Conservation (phyloP, 2,329 filamentous ascomycete genomes). For the Aspergillus novofumigatus region DNA sequence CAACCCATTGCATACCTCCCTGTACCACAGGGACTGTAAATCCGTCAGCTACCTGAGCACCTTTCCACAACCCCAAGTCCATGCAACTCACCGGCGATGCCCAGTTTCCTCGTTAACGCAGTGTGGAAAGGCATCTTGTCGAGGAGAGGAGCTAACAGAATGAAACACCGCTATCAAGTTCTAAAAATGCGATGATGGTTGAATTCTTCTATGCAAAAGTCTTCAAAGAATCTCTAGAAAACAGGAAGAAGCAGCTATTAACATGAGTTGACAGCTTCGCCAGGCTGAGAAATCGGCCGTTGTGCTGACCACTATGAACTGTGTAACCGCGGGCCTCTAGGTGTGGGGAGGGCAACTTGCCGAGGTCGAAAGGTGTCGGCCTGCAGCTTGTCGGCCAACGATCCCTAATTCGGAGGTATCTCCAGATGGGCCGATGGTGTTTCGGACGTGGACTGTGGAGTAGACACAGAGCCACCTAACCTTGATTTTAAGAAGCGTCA, state of each 20-base stretch:
- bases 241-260: constrained; percentile 1
- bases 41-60: constrained; percentile 3
- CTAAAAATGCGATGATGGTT: constrained; percentile 3
- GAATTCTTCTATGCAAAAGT: constrained; percentile 3
- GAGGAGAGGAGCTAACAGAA: neutral
- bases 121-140: constrained; percentile 60
- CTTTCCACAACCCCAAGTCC: neutral
- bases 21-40: constrained; percentile 45
- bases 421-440: neutral
- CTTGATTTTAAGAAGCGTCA: neutral
- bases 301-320: constrained; percentile 9
- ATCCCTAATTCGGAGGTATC: neutral
- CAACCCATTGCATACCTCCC: constrained; percentile 55
- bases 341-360: constrained; percentile 26
- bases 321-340: constrained; percentile 21
- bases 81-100: constrained; percentile 41
- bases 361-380: constrained; percentile 22
- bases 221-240: constrained; percentile 2
- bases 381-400: neutral
- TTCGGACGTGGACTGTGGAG: neutral
- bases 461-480: neutral
- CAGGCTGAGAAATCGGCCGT: constrained; percentile 1
- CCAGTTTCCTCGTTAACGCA: constrained; percentile 57
- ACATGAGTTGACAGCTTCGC: neutral
- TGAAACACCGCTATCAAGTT: neutral